Conservation (phyloP, 495 filamentous ascomycete genomes). For the Aspergillus campestris region DNA sequence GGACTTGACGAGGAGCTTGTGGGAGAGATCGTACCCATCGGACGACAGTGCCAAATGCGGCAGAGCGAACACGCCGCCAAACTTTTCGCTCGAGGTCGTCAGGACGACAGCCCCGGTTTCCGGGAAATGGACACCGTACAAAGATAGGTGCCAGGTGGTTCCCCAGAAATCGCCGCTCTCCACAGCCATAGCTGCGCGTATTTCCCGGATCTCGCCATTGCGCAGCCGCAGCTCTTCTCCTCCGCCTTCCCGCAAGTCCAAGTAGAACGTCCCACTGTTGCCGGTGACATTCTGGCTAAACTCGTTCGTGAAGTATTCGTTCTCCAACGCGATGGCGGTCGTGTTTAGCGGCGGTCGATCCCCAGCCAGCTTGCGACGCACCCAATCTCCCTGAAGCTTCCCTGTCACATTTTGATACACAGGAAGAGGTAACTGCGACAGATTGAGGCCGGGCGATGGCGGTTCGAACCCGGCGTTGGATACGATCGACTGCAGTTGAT, state of each 20-base stretch:
- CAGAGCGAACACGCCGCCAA: constrained; percentile 76
- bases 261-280: constrained; percentile 33
- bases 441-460: constrained; percentile 30
- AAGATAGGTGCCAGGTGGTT: constrained; percentile 62
- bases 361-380: constrained; percentile 42
- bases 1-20: constrained; percentile 60
- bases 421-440: constrained; percentile 35
- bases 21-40: constrained; percentile 57
- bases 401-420: constrained; percentile 80
- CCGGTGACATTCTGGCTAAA: constrained; percentile 66
- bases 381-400: constrained; percentile 67
- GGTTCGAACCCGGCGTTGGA: constrained; percentile 28
- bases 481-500: constrained; percentile 40
- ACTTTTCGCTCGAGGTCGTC: constrained; percentile 87
- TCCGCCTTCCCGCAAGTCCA: constrained; percentile 36
- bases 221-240: constrained; percentile 26
- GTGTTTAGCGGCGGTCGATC: constrained; percentile 40
- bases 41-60: constrained; percentile 69
- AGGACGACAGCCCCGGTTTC: constrained; percentile 66
- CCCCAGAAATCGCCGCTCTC: constrained; percentile 59
- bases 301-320: constrained; percentile 43
- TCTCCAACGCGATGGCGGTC: constrained; percentile 38
- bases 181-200: constrained; percentile 57
- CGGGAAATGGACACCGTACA: constrained; percentile 80
- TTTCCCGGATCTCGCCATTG: constrained; percentile 43